Conservation (phyloP, 495 filamentous ascomycete species). For the Penicillium maclennaniae region DNA sequence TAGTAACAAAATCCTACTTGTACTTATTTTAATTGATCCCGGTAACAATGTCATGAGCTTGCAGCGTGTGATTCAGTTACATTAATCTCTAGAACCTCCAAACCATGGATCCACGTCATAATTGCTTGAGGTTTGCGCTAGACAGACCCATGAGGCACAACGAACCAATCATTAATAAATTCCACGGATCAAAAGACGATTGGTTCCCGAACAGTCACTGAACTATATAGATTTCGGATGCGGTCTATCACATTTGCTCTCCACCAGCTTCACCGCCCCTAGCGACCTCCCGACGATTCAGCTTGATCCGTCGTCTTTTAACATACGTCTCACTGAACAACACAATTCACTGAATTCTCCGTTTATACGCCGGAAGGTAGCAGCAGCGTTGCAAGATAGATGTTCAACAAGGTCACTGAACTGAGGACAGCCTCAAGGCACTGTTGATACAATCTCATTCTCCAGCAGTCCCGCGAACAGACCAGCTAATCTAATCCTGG, state of each 20-base stretch:
- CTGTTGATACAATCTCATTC: background rate
- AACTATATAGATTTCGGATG: background rate
- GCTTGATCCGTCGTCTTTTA: background rate
- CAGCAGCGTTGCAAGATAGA: background rate
- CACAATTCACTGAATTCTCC: too few relatives aligned
- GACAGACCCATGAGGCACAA: background rate
- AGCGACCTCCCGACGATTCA: background rate
- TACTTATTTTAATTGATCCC: too few relatives aligned
- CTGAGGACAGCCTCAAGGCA: background rate
- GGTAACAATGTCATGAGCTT: too few relatives aligned
- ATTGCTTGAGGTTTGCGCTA: background rate
- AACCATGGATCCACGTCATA: too few relatives aligned
- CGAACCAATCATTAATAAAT: background rate
- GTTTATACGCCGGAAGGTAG: too few relatives aligned
- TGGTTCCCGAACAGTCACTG: background rate
- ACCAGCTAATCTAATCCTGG: background rate
- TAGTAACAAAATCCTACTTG: too few relatives aligned
- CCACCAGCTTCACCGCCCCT: background rate
- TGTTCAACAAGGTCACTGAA: background rate
- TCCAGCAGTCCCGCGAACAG: background rate
- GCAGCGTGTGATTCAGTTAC: too few relatives aligned
- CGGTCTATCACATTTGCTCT: background rate
- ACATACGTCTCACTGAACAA: background rate
- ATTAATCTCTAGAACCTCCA: too few relatives aligned
- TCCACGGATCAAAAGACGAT: background rate